Percentiles rank a stretch among this genome's conserved stretches.
phyloP scores from a whole-genome alignment of 139 green algal genomes.

The Yamagishiella unicocca region DNA sequence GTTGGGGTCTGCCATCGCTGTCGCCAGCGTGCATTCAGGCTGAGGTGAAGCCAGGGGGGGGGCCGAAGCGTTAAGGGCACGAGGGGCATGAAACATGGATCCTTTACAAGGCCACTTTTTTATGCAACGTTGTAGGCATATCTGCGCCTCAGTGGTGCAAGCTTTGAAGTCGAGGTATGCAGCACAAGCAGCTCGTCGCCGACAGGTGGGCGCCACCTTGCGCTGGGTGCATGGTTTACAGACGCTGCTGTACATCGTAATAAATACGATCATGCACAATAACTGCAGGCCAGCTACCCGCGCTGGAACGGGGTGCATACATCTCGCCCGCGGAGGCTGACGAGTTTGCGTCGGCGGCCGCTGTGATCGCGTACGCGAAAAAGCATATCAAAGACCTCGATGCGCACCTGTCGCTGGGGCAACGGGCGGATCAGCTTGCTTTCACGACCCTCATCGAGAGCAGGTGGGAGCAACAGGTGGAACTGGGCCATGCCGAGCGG shows the following conservation, averaged over 20 bases:
- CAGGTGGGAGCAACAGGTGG: too few species aligned
- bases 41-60: conserved; percentile 8
- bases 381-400: conserved; percentile 66
- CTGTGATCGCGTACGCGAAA: conserved; percentile 31
- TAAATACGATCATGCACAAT: neutral
- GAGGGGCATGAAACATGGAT: too few species aligned
- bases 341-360: conserved; percentile 40
- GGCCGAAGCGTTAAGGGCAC: too few species aligned
- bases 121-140: conserved; percentile 42
- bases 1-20: conserved; percentile 42
- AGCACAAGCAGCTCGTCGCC: conserved; percentile 42
- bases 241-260: neutral
- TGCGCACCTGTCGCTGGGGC: conserved; percentile 46
- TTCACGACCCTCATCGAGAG: conserved; percentile 60
- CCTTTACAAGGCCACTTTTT: too few species aligned
- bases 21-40: conserved; percentile 51
- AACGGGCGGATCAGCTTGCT: conserved; percentile 67
- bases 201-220: conserved; percentile 40
- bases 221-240: neutral
- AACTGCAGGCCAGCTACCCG: conserved; percentile 52
- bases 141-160: neutral
- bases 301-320: conserved; percentile 45
- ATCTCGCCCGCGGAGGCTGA: conserved; percentile 20
- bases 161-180: conserved; percentile 36
- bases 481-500: too few species aligned